These are phyloP conservation scores for Endocarpon pusillum DNA, from an alignment of 495 filamentous ascomycete species.

Conservation along the genomic window DNA sequence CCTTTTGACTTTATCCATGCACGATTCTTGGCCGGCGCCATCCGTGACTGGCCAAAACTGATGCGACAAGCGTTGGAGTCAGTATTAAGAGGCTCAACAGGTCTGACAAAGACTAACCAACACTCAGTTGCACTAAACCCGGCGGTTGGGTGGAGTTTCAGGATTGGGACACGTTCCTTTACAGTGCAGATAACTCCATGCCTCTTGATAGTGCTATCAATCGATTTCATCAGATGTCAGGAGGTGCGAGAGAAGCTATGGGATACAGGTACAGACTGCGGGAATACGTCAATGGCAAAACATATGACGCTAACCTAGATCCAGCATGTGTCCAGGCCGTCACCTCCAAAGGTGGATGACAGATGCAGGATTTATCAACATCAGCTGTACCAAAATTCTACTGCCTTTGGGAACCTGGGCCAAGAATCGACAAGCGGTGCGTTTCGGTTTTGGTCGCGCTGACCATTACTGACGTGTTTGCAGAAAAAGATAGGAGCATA, in stretches of 20 bases:
- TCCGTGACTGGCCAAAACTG: constrained; percentile 32
- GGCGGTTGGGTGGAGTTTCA: constrained; percentile 16
- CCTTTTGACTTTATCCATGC: constrained; percentile 39
- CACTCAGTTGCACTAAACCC: constrained; percentile 12
- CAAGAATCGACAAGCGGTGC: constrained; percentile 10
- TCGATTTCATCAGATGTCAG: constrained; percentile 5
- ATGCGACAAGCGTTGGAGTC: constrained; percentile 7
- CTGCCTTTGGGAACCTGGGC: constrained; percentile 16
- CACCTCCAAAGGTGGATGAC: constrained; percentile 7
- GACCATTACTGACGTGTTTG: constrained; percentile 1
- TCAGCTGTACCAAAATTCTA: constrained; percentile 7
- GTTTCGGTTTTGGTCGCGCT: constrained; percentile 1
- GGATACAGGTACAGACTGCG: too few species aligned
- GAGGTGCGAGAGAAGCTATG: constrained; percentile 3
- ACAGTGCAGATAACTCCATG: constrained; percentile 11
- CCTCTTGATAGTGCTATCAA: constrained; percentile 7
- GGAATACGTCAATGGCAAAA: too few species aligned
- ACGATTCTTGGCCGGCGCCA: constrained; percentile 32
- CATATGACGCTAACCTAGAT: too few species aligned
- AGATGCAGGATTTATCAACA: constrained; percentile 13
- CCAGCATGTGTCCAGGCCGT: constrained; percentile 8
- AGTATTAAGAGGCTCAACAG: too few species aligned
- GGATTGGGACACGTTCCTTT: constrained; percentile 13
- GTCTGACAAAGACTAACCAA: too few species aligned
- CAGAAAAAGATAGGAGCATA: constrained; percentile 1